Conservation (phyloP, 2,329 filamentous ascomycete genomes). For the Colletotrichum sp. region DNA sequence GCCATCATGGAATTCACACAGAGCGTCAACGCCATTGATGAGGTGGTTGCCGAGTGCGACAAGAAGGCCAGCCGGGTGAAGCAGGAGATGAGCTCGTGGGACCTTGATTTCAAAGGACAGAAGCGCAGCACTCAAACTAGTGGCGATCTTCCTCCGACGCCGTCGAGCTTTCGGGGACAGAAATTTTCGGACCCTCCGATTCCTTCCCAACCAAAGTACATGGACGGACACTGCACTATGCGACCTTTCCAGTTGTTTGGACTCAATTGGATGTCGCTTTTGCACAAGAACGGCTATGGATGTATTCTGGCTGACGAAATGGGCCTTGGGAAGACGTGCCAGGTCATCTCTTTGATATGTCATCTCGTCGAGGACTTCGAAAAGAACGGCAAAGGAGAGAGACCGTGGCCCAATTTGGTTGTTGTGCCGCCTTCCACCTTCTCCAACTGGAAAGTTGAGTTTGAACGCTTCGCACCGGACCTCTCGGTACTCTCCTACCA, state of each 20-base stretch:
- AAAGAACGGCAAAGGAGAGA: conserved; percentile 29
- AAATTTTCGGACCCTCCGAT: conserved; percentile 49
- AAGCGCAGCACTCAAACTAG: conserved; percentile 34
- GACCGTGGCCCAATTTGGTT: conserved; percentile 77
- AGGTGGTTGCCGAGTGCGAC: conserved; percentile 79
- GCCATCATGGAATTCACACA: conserved; percentile 73
- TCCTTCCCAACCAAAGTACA: conserved; percentile 72
- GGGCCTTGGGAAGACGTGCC: conserved; percentile 95
- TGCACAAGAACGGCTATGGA: conserved; percentile 80
- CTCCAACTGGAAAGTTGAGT: conserved; percentile 95
- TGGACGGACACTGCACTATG: conserved; percentile 78
- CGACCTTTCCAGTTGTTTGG: conserved; percentile 96
- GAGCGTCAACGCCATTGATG: conserved; percentile 83
- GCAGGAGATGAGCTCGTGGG: conserved; percentile 51
- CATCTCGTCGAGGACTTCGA: conserved; percentile 74
- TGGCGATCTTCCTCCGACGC: conserved; percentile 46
- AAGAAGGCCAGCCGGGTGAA: conserved; percentile 66
- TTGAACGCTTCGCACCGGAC: conserved; percentile 81
- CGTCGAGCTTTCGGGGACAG: conserved; percentile 39
- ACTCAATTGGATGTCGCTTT: conserved; percentile 89
- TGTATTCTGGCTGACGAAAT: conserved; percentile 98
- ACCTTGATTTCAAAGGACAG: conserved; percentile 52
- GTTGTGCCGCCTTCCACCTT: conserved; percentile 93
- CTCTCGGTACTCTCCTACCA: conserved; percentile 75
- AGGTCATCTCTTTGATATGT: conserved; percentile 90